These are phyloP conservation scores for Rhynchosporium secalis DNA, from an alignment of 2,329 filamentous ascomycete species.

Conservation along the genomic window DNA sequence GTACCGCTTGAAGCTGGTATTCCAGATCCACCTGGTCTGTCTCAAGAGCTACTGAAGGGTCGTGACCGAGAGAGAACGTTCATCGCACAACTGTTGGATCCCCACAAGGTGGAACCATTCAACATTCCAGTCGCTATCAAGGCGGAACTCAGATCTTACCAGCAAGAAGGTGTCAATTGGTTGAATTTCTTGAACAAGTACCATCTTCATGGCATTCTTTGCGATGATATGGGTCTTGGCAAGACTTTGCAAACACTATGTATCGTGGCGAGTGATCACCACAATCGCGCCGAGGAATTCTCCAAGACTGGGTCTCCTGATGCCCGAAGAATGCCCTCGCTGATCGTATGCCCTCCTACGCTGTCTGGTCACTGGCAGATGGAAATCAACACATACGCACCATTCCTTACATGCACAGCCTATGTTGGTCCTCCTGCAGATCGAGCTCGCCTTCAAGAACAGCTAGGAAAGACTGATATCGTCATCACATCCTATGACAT, in stretches of 20 bases:
- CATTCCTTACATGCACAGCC: conserved; percentile 84
- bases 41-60: conserved; percentile 82
- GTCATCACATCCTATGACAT: conserved; percentile 99
- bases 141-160: conserved; percentile 92
- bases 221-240: conserved; percentile 97
- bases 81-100: conserved; percentile 92
- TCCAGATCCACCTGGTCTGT: conserved; percentile 90
- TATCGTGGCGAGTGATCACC: conserved; percentile 97
- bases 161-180: conserved; percentile 99
- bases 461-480: conserved; percentile 78
- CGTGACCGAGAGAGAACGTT: conserved; percentile 94
- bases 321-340: conserved; percentile 75
- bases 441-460: conserved; percentile 67
- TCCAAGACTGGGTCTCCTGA: conserved; percentile 78
- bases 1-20: conserved; percentile 97
- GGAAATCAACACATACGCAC: conserved; percentile 92
- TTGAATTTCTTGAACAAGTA: conserved; percentile 97
- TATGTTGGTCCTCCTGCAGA: conserved; percentile 90
- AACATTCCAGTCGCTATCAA: conserved; percentile 95
- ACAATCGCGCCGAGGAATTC: conserved; percentile 88
- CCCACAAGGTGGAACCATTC: conserved; percentile 95
- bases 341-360: conserved; percentile 95
- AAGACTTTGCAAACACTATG: conserved; percentile 97
- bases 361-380: conserved; percentile 98
- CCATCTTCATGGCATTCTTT: conserved; percentile 95